Evolutionary conservation across 2,329 filamentous ascomycete species (phyloP).

Genomic region (Botryotinia calthae): DNA sequence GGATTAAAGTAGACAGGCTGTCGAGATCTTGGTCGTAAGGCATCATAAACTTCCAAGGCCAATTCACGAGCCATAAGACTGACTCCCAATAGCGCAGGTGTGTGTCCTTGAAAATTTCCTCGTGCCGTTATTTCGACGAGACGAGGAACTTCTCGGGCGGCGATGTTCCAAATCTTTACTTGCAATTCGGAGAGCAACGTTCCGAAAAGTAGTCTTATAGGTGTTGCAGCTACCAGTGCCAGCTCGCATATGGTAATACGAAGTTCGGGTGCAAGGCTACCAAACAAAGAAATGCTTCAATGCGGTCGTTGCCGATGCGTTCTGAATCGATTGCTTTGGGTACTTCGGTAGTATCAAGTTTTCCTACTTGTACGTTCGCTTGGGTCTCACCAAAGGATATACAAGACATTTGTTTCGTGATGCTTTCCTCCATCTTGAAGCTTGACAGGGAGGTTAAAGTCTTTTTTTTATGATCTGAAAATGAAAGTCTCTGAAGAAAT

Average conservation of each 20-base stretch:
- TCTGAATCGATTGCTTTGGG: too few relatives aligned
- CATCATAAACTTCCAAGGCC: neutral
- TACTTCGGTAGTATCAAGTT: neutral
- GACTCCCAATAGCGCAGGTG: neutral
- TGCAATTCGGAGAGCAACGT: neutral
- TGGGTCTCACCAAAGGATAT: neutral
- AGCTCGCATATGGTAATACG: neutral
- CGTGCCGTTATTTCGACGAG: neutral
- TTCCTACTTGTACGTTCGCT: neutral
- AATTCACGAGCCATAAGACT: neutral
- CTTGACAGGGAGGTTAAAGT: neutral
- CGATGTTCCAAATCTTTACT: neutral
- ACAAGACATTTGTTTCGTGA: neutral
- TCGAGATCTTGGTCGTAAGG: neutral
- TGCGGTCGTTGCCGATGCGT: fast-evolving
- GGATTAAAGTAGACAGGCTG: neutral
- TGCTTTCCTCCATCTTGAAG: neutral
- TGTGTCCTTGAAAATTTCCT: neutral
- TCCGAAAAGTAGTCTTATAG: neutral
- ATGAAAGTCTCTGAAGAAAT: neutral
- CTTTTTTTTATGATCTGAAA: too few relatives aligned
- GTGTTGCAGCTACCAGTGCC: neutral
- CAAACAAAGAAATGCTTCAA: neutral
- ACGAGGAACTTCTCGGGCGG: neutral
- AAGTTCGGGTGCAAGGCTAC: neutral